phyloP scores from a whole-genome alignment of 2,329 filamentous ascomycete genomes.

The Amesomyces nigricolor region DNA sequence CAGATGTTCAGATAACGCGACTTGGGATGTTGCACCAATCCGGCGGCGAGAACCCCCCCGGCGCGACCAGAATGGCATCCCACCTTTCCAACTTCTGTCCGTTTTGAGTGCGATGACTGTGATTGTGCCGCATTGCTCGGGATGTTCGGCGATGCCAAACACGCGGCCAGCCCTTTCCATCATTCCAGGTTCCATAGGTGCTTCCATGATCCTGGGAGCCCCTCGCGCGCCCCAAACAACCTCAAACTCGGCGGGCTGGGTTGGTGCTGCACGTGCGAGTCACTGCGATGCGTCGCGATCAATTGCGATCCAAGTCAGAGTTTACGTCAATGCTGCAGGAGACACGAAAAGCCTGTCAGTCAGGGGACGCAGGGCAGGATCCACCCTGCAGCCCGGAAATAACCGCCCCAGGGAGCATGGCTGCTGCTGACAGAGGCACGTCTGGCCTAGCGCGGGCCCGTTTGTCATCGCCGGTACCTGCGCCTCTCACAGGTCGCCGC shows the following conservation, averaged over 20 bases:
- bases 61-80: no score
- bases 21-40: constrained; percentile 1
- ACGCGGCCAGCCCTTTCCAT: neutral
- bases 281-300: neutral
- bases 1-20: neutral
- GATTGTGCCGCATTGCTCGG: neutral
- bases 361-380: constrained; percentile 5
- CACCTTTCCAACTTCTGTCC: no score
- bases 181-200: no score
- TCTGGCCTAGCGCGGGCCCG: neutral
- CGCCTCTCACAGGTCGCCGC: constrained; percentile 16
- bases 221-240: neutral
- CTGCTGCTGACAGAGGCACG: neutral
- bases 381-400: constrained; percentile 14
- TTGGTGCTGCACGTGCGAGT: neutral
- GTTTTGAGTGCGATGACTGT: neutral
- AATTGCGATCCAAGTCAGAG: neutral
- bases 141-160: neutral
- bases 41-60: neutral
- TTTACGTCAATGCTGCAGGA: neutral
- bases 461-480: constrained; percentile 13
- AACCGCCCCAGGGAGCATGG: constrained; percentile 5
- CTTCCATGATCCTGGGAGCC: neutral
- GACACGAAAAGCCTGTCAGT: constrained; percentile 3
- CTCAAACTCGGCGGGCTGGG: neutral